Percentiles rank a stretch among this genome's conserved stretches.
These are phyloP conservation scores for Phytophthora rubi DNA, from an alignment of 352 stramenopile species.

Conservation along the genomic window DNA sequence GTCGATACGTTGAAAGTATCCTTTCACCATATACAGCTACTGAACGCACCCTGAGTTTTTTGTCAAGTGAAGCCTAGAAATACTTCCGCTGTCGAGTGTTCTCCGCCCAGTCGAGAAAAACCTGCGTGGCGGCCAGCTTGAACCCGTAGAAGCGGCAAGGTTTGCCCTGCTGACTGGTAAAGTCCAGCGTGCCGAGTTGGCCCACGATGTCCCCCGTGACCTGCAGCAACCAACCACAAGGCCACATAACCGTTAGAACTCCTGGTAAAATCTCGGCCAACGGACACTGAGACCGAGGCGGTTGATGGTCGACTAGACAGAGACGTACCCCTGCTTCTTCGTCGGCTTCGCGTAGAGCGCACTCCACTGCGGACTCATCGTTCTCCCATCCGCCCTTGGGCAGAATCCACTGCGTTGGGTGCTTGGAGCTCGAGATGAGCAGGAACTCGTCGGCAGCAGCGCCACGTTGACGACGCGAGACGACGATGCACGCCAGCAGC, in stretches of 20 bases:
- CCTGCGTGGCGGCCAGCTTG: constrained; percentile 33
- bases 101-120: constrained; percentile 70
- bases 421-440: constrained; percentile 92
- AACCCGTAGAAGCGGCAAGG: constrained; percentile 63
- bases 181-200: constrained; percentile 55
- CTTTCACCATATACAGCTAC: not conserved
- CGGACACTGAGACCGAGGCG: too few species aligned
- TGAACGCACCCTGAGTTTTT: constrained; percentile 57
- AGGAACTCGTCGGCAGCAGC: constrained; percentile 45
- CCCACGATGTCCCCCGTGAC: constrained; percentile 48
- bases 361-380: constrained; percentile 93
- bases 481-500: constrained; percentile 66
- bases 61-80: too few species aligned
- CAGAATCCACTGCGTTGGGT: constrained; percentile 91
- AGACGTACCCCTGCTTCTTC: constrained; percentile 91
- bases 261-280: not conserved
- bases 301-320: not conserved
- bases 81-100: constrained; percentile 55
- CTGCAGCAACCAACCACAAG: constrained; percentile 25
- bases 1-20: too few species aligned
- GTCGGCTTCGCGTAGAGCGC: constrained; percentile 92
- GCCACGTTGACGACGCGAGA: constrained; percentile 19
- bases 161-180: constrained; percentile 53
- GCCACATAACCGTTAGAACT: constrained; percentile 1
- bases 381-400: constrained; percentile 97